Evolutionary conservation across 225 moss, liverwort and hornwort species (phyloP).

Genomic region (Polytrichum commune): DNA sequence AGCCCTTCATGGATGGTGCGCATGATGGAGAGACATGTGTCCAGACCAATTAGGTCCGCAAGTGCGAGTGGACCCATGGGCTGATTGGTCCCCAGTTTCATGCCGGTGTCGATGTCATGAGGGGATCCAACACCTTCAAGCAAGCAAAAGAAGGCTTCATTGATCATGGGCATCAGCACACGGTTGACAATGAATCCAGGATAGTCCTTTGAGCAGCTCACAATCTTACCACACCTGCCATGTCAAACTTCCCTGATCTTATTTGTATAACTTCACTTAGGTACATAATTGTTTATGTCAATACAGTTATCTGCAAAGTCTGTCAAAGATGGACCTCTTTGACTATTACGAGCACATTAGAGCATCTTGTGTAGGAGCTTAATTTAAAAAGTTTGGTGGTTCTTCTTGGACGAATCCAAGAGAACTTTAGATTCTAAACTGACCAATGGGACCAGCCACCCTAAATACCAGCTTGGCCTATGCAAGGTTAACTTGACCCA

Average conservation of each 20-base stretch:
- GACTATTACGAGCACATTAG: too few relatives aligned
- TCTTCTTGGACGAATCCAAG: too few relatives aligned
- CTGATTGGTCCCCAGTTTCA: slow-evolving; percentile 87
- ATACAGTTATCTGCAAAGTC: too few relatives aligned
- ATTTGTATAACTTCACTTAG: too few relatives aligned
- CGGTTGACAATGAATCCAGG: slow-evolving; percentile 94
- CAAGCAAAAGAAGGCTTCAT: slow-evolving; percentile 82
- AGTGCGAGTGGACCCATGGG: slow-evolving; percentile 83
- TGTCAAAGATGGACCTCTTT: too few relatives aligned
- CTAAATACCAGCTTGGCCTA: too few relatives aligned
- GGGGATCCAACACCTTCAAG: slow-evolving; percentile 66
- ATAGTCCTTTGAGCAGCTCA: slow-evolving; percentile 64
- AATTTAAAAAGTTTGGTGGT: too few relatives aligned
- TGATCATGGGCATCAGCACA: slow-evolving; percentile 91
- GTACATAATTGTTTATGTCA: too few relatives aligned
- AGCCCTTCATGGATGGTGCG: slow-evolving; percentile 62
- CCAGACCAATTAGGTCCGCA: slow-evolving; percentile 76
- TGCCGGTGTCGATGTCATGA: slow-evolving; percentile 59
- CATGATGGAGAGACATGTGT: slow-evolving; percentile 85
- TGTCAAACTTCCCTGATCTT: background rate
- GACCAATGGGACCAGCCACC: too few relatives aligned
- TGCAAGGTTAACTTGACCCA: too few relatives aligned
- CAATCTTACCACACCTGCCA: slow-evolving; percentile 67
- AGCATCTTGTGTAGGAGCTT: too few relatives aligned
- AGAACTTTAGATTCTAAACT: too few relatives aligned